phyloP scores from a whole-genome alignment of 306 rosid genomes.

The Cicer judaicum region DNA sequence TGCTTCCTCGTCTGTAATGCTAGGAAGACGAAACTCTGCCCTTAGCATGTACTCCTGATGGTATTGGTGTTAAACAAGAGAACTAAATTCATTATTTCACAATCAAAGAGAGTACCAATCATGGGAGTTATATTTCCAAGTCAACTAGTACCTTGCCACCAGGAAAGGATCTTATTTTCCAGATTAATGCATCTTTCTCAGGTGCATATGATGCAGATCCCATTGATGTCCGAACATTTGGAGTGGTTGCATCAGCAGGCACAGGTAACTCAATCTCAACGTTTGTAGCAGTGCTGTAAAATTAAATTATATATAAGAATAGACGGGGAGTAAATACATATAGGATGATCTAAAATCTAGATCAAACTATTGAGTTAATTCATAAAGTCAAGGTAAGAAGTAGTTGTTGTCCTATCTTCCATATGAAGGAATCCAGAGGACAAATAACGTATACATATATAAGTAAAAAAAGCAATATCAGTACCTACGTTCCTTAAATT shows the following conservation, averaged over 20 bases:
- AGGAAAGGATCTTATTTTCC: constrained; percentile 98
- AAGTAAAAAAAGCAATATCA: constrained; percentile 3
- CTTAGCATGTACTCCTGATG: constrained; percentile 92
- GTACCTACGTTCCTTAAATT: constrained; percentile 99
- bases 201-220: constrained; percentile 99
- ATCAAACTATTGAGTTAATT: constrained; percentile 51
- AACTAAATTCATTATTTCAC: constrained; percentile 23
- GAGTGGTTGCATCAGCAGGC: constrained; percentile 90
- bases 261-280: constrained; percentile 97
- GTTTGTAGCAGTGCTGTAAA: constrained; percentile 94
- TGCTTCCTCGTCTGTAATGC: constrained; percentile 85
- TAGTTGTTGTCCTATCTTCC: constrained; percentile 15
- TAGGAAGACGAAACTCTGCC: constrained; percentile 95
- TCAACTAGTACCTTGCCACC: constrained; percentile 91
- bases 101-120: constrained; percentile 20
- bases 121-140: constrained; percentile 34
- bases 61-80: constrained; percentile 40
- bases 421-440: constrained; percentile 2
- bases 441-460: constrained; percentile 5
- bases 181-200: constrained; percentile 85
- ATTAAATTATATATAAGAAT: constrained; percentile 44
- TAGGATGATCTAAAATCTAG: constrained; percentile 21
- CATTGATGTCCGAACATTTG: constrained; percentile 92
- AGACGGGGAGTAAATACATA: constrained; percentile 26
- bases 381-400: constrained; percentile 37